These are phyloP conservation scores for Pterocarpus santalinus DNA, from an alignment of 306 rosid genomes.

Conservation along the genomic window DNA sequence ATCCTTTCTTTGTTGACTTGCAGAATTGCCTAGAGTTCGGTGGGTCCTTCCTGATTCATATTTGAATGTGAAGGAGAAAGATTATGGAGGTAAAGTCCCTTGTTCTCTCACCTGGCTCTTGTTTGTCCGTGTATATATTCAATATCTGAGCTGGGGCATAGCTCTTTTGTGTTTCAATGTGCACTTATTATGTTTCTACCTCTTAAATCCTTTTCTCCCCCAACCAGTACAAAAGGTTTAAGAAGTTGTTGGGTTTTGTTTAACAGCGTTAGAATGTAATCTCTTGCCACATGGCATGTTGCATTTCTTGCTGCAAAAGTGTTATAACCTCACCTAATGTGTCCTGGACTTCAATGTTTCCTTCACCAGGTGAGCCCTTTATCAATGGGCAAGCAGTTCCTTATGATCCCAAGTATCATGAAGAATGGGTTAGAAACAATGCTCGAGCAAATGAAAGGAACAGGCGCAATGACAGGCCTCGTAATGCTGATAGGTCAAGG, in stretches of 20 bases:
- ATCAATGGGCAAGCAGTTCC: slow-evolving; percentile 92
- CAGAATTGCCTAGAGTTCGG: slow-evolving; percentile 85
- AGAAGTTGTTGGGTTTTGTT: neutral
- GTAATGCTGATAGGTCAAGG: slow-evolving; percentile 80
- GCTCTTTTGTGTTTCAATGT: neutral
- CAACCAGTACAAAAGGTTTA: neutral
- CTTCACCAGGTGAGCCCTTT: slow-evolving; percentile 86
- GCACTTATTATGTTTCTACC: neutral
- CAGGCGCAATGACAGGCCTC: slow-evolving; percentile 92
- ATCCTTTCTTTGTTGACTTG: neutral
- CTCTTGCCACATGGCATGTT: neutral
- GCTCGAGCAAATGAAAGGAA: slow-evolving; percentile 93
- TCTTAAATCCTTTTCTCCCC: neutral
- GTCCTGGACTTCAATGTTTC: slow-evolving; percentile 33
- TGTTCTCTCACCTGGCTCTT: slow-evolving; percentile 18
- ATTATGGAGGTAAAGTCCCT: slow-evolving; percentile 82
- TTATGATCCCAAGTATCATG: slow-evolving; percentile 91
- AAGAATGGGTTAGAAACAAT: slow-evolving; percentile 95
- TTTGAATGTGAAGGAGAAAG: slow-evolving; percentile 89
- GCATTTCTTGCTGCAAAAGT: neutral
- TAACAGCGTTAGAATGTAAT: neutral
- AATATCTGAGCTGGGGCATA: neutral
- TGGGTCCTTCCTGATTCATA: slow-evolving; percentile 99
- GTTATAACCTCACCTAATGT: neutral
- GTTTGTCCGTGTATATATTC: neutral